phyloP scores from a whole-genome alignment of 225 moss, liverwort and hornwort genomes.

The Marchantia polymorpha region DNA sequence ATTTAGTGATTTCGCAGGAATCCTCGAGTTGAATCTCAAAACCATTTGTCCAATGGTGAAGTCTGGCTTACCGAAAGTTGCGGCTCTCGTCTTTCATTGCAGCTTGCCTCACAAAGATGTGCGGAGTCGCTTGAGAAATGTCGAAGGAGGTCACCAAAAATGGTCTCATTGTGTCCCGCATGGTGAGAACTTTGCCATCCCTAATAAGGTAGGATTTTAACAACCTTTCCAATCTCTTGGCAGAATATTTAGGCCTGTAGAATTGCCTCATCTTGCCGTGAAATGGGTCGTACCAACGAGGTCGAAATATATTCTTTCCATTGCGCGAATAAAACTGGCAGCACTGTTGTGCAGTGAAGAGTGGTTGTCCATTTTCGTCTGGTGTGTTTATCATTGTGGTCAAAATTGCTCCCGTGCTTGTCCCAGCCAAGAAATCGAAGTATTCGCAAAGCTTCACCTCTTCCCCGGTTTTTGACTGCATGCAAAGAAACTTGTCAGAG shows the following conservation, averaged over 20 bases:
- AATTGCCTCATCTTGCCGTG: constrained; percentile 67
- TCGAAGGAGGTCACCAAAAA: constrained; percentile 88
- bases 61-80: constrained; percentile 63
- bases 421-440: constrained; percentile 87
- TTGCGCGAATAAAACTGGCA: constrained; percentile 72
- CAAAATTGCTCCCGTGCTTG: constrained; percentile 86
- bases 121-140: constrained; percentile 70
- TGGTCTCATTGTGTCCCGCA: constrained; percentile 76
- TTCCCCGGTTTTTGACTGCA: constrained; percentile 65
- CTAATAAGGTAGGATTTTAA: constrained; percentile 64
- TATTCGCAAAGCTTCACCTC: constrained; percentile 74
- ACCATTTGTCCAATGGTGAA: background rate
- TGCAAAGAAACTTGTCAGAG: background rate
- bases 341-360: constrained; percentile 70
- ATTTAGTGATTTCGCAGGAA: background rate
- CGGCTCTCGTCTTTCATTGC: constrained; percentile 72
- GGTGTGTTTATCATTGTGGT: constrained; percentile 75
- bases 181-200: constrained; percentile 71
- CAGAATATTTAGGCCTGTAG: constrained; percentile 85
- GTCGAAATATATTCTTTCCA: constrained; percentile 66
- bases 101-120: constrained; percentile 78
- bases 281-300: constrained; percentile 80
- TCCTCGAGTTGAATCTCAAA: background rate
- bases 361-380: constrained; percentile 57
- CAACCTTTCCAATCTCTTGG: constrained; percentile 64